A percentile compares a stretch with the other conserved stretches of the same genome.
Conservation (phyloP, 208 protist genomes). For the Trichomonas gallinae region DNA sequence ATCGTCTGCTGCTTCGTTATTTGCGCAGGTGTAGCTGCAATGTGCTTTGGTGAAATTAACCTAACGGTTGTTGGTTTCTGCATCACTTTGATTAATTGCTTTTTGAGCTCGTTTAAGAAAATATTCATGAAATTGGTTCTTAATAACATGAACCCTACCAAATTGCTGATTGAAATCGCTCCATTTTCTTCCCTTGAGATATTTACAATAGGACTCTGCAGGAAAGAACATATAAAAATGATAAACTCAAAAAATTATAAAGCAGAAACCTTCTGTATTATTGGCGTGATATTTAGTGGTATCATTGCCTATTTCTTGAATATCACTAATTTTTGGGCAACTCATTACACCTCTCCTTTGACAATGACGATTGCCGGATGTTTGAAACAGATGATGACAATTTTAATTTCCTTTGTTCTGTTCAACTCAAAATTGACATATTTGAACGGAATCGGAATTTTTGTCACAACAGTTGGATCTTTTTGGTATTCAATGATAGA, state of each 20-base stretch:
- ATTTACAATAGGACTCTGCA: not conserved
- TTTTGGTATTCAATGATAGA: not conserved
- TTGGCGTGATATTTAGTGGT: not conserved
- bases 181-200: not conserved
- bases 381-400: not conserved
- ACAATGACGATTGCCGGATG: conserved; percentile 1
- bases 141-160: not conserved
- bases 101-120: not conserved
- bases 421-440: not conserved
- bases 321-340: not conserved
- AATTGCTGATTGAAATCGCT: not conserved
- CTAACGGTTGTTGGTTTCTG: not conserved
- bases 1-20: not conserved
- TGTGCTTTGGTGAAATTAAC: not conserved
- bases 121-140: not conserved
- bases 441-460: not conserved
- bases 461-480: not conserved
- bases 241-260: not conserved
- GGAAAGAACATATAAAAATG: not conserved
- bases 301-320: conserved; percentile 16
- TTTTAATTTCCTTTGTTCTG: not conserved
- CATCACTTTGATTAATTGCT: not conserved
- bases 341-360: not conserved
- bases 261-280: not conserved
- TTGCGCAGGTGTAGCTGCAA: not conserved